Conservation (phyloP, 2,329 filamentous ascomycete genomes). For the Cercospora beticola region DNA sequence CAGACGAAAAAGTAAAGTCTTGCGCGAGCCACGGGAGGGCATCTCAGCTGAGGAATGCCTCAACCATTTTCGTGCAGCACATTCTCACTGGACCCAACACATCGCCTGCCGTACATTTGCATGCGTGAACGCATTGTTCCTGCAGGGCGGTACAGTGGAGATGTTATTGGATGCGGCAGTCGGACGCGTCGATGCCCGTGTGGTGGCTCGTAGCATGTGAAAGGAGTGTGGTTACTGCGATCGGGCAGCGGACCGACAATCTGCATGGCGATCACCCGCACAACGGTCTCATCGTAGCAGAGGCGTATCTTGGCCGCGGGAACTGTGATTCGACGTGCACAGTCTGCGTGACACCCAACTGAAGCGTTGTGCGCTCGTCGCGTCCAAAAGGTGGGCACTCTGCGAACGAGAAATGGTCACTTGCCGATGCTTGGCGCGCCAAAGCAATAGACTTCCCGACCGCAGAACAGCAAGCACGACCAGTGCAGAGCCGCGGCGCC, state of each 20-base stretch:
- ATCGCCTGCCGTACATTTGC: background rate
- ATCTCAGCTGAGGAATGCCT: background rate
- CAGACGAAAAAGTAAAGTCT: background rate
- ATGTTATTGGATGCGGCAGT: background rate
- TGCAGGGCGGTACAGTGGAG: background rate
- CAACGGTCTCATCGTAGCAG: background rate
- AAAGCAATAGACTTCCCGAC: slow-evolving; percentile 1
- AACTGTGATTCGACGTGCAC: background rate
- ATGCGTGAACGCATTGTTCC: slow-evolving; percentile 1
- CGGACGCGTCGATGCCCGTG: background rate
- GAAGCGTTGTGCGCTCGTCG: background rate
- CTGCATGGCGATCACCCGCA: background rate
- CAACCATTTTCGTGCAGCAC: background rate
- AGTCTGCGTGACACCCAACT: background rate
- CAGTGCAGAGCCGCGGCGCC: background rate
- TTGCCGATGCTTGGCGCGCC: background rate
- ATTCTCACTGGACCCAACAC: background rate
- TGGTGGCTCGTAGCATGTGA: background rate
- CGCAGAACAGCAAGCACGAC: background rate
- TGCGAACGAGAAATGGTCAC: background rate
- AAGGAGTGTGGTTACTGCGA: background rate
- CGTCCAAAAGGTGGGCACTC: background rate
- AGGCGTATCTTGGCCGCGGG: background rate
- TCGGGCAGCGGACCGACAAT: background rate
- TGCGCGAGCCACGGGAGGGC: background rate